Base-by-base conservation (phyloP, 768 basidiomycete genomes). In the Clavaria fumosa region DNA sequence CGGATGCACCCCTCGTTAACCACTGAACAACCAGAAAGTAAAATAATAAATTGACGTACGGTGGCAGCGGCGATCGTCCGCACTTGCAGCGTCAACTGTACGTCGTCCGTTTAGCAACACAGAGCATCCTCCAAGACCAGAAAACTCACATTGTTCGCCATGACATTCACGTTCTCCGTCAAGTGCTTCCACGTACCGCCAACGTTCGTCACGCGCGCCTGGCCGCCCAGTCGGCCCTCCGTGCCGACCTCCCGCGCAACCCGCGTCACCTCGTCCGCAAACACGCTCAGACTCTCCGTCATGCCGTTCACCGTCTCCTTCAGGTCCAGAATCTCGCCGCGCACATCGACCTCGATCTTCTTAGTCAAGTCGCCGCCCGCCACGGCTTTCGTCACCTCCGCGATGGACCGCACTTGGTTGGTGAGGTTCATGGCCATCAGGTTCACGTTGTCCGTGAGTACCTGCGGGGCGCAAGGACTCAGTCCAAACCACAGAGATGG, bases 241-340 rank as follows among this genome's bases (percentile, higher is more conserved):
- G 91, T 96, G 20, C 95, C 95, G 53, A 97, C 95, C 59, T 97
- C 90, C 45, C 86, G 72, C 3, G 91, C 95, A 21, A 97, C 91
- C 38, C 90, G 65, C 39, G 67, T 67, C 17, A 72, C 70, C 57
- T 88, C 83, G 48, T 81, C 80, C 0, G 85, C 85, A 54, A 89
- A 88, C 28, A 84, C 65, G 47, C 78, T 83, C 56, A 88, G 54
- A 51, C 72, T 76, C 59, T 75, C 82, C 7, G 90, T 95, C 91
- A 96, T 97, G 39, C 73, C 79, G 51, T 97, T 97, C 27, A 96
- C 89, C 1, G 89, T 96, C 56, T 84, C 77, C 59, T 86, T 83
- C 59, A 84, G 55, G 54, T 88, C 82, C 42, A 82, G 59, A 54
- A 96, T 93, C 63, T 96, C 90, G 10, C 91, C 90, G 26, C 81